Base-by-base conservation (phyloP, 2,329 filamentous ascomycete genomes). In the Mycosphaerella sp. region DNA sequence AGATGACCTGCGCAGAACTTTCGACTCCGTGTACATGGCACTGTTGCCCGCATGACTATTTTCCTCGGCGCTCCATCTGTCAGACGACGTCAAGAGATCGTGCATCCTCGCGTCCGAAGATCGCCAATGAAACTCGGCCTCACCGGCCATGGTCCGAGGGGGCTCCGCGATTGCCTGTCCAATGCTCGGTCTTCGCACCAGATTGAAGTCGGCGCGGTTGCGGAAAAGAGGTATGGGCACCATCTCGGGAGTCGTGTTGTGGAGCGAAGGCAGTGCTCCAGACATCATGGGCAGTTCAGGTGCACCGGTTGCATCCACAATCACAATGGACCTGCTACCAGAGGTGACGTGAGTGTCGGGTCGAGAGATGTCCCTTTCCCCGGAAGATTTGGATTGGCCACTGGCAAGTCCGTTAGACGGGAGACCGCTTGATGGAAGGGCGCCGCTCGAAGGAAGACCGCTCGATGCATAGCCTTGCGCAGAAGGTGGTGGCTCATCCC, bases 241-340 rank as follows among this genome's bases (percentile, higher is more conserved):
- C 61, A 65, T 63, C 17, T 58, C 60, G 6, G 49, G 56, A 1
- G 63, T 62, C 60, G 56, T 61, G n/a, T 61, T 62, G 45, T 58
- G 64, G 6, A 64, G 55, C 8, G 65, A 64, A 31, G 63, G 62
- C 34, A 67, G 42, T 6, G 55, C 62, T 23, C 61, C 57, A 14
- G 59, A 56, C 41, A 60, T 59, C 45, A 58, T 56, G 4, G 62
- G 58, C 10, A 61, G n/a, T 44, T 62, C 57, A 34, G 62, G 60
- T 0, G 84, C 85, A 32, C 82, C 82, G 55, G 80, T 82, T 59
- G 80, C 80, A 62, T 95, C 88, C 36, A 95, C 83, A 65, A 95
- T 95, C 52, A 95, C 79, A 60, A 95, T 95, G 0, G 89, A 95
- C 66, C 91, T 86, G 75, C 89, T 95, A n/a, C 89, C 87, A 9